phyloP scores from a whole-genome alignment of 495 filamentous ascomycete genomes.

The Elaphomyces granulatus region DNA sequence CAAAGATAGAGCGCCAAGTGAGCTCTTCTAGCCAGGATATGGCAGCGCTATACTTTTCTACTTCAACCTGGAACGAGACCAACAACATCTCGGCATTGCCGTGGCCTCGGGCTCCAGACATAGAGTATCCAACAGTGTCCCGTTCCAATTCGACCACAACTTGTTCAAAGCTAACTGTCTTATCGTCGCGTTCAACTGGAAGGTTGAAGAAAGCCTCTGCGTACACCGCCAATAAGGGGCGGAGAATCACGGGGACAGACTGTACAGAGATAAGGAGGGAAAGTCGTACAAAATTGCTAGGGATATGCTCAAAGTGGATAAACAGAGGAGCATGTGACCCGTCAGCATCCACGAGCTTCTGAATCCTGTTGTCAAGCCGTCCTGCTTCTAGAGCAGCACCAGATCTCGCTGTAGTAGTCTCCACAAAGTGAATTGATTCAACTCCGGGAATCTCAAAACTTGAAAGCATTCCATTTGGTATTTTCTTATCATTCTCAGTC shows the following conservation, averaged over 20 bases:
- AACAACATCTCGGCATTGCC: constrained; percentile 67
- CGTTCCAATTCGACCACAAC: constrained; percentile 80
- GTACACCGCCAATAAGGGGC: constrained; percentile 73
- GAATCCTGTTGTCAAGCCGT: constrained; percentile 48
- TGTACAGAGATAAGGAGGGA: constrained; percentile 64
- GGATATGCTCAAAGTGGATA: constrained; percentile 91
- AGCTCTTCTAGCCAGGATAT: constrained; percentile 79
- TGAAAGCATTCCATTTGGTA: constrained; percentile 61
- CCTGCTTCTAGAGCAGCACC: constrained; percentile 64
- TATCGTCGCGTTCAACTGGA: constrained; percentile 63
- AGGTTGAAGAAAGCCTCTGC: constrained; percentile 89
- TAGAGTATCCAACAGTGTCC: constrained; percentile 72
- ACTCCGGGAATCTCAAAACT: constrained; percentile 68
- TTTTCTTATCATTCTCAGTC: constrained; percentile 65
- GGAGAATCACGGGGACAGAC: constrained; percentile 52
- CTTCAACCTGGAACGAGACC: constrained; percentile 73
- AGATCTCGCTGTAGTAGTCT: constrained; percentile 72
- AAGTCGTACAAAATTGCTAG: constrained; percentile 78
- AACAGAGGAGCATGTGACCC: constrained; percentile 56
- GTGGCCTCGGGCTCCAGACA: constrained; percentile 48
- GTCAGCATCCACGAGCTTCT: constrained; percentile 62
- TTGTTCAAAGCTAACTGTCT: constrained; percentile 74
- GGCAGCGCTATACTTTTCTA: constrained; percentile 68
- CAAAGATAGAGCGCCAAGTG: constrained; percentile 78
- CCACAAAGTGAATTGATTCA: constrained; percentile 85